phyloP scores from a whole-genome alignment of 2,329 filamentous ascomycete genomes.

The Nothomitra cinnamomea region DNA sequence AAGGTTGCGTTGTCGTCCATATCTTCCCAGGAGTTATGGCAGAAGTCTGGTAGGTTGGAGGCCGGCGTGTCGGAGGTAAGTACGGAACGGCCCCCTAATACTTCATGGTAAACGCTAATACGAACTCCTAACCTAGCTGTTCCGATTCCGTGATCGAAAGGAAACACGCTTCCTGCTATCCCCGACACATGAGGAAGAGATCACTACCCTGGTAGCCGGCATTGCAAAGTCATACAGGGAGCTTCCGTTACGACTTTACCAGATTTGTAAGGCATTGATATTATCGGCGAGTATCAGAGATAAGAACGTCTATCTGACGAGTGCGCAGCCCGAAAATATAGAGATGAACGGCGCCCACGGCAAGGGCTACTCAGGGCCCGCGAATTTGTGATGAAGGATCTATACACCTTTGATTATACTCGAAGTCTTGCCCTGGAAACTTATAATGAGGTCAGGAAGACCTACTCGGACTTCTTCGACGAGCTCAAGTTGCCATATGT shows the following conservation, averaged over 20 bases:
- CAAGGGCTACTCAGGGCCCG: constrained; percentile 75
- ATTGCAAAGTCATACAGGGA: constrained; percentile 69
- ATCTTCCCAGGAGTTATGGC: constrained; percentile 72
- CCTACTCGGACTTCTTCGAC: constrained; percentile 63
- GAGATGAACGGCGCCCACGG: constrained; percentile 77
- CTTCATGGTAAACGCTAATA: background rate
- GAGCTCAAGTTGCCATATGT: constrained; percentile 72
- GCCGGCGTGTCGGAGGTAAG: constrained; percentile 53
- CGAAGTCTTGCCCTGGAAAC: constrained; percentile 55
- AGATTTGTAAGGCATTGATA: constrained; percentile 48
- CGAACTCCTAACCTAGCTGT: constrained; percentile 39
- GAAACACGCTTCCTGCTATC: constrained; percentile 58
- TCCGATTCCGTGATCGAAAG: constrained; percentile 66
- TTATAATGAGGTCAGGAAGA: constrained; percentile 54
- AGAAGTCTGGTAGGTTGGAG: constrained; percentile 63
- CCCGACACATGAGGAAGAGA: constrained; percentile 94
- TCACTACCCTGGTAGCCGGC: constrained; percentile 61
- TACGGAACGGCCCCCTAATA: constrained; percentile 12
- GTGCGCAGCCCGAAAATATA: constrained; percentile 63
- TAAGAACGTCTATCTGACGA: background rate
- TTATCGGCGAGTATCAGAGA: background rate
- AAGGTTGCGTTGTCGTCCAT: constrained; percentile 71
- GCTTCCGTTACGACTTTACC: constrained; percentile 73
- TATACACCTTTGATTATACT: constrained; percentile 81
- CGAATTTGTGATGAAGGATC: constrained; percentile 95